These are phyloP conservation scores for Ustilago vetiveriae DNA, from an alignment of 1,284 basidiomycete species.

Conservation along the genomic window DNA sequence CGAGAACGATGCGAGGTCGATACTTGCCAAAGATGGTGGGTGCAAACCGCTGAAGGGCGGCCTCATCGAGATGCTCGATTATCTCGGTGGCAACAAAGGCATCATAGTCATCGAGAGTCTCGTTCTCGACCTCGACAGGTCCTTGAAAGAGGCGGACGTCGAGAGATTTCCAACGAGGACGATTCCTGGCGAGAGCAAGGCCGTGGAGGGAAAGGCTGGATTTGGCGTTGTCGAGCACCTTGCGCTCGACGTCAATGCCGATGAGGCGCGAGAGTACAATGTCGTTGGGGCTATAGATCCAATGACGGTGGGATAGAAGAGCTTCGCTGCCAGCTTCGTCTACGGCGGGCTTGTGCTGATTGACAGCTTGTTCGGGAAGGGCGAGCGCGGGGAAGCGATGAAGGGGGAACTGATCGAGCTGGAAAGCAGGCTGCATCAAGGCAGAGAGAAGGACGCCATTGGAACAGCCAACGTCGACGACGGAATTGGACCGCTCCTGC, in stretches of 20 bases:
- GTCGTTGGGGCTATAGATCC: constrained; percentile 48
- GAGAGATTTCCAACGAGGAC: constrained; percentile 49
- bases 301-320: constrained; percentile 36
- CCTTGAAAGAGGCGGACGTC: constrained; percentile 71
- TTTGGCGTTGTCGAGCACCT: constrained; percentile 47
- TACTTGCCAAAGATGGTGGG: constrained; percentile 84
- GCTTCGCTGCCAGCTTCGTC: constrained; percentile 13
- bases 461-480: constrained; percentile 51
- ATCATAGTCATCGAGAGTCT: constrained; percentile 77
- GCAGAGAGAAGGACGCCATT: constrained; percentile 47
- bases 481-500: constrained; percentile 41
- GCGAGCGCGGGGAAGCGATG: constrained; percentile 44
- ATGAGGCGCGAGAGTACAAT: constrained; percentile 41
- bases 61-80: constrained; percentile 84
- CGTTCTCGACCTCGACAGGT: constrained; percentile 79
- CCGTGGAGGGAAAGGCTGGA: constrained; percentile 45
- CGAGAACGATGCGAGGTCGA: constrained; percentile 78
- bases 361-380: constrained; percentile 6
- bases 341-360: neutral
- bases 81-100: constrained; percentile 88
- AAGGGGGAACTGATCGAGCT: constrained; percentile 48
- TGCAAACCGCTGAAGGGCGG: constrained; percentile 79
- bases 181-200: constrained; percentile 37
- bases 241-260: constrained; percentile 51
- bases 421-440: constrained; percentile 49